Base-by-base conservation (phyloP, 2,329 filamentous ascomycete genomes). In the Tolypocladium guangdongense region DNA sequence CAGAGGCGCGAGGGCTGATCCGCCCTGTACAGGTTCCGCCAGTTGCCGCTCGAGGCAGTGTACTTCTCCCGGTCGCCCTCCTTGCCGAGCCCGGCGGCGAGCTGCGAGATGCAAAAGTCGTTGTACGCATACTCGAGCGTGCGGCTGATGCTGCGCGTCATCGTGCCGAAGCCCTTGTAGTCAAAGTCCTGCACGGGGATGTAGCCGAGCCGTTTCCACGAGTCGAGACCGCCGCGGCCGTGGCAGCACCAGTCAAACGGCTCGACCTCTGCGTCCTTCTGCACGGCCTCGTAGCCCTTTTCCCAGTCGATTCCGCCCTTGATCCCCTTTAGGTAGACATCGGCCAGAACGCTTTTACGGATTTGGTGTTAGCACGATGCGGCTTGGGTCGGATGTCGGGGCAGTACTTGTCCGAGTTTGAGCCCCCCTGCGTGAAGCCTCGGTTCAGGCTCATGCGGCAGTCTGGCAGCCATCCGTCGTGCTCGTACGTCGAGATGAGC, bases 81-180 rank as follows among this genome's bases (percentile, higher is more conserved):
- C 14, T 78, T 74, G 2, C 79, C 80, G 39, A 87, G 64, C 0
- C 69, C 73, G 11, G 74, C 73, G 0, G 85, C 84, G 53, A 89
- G 78, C 48, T 81, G 73, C 0, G 82, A 74, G 53, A 88, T 83
- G 58, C 80, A 82, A 60, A 82, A 91, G 68, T 90, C 87, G 58
- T 90, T 82, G 66, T 90, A 90, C 7, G 84, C 81, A 64, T 91
- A 91, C 64, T 90, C 87, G 0, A 90, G 78, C 0, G 86, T 90
- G 8, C 87, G 76, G 1, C 83, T 88, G 30, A 90, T 78, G 57
- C 79, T 84, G 7, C 87, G 76, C 0, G 87, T 89, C 65, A 86
- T 78, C 0, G 82, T 81, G 0, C 87, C 87, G n/a, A 81, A 78
- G 2, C 84, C 85, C 54, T 74, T 74, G 64, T 73, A 72, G 64